Evolutionary conservation across 495 filamentous ascomycete species (phyloP).

Genomic region (Aspergillus affinis): DNA sequence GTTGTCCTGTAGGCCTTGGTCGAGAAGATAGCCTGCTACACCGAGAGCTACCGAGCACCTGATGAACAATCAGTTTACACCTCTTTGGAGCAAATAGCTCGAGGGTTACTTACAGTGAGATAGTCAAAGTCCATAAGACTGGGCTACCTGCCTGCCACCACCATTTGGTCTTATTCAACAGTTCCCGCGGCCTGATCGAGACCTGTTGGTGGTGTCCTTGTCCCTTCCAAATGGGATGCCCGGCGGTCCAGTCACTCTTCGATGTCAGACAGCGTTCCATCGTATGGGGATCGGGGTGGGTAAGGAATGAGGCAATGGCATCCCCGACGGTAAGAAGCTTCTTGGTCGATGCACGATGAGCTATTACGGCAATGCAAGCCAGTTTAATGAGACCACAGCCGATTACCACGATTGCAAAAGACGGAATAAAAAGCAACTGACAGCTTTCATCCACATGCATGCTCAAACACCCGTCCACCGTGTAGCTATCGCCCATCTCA

Average conservation of each 20-base stretch:
- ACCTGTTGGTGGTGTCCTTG: constrained; percentile 8
- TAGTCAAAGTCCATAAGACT: not conserved
- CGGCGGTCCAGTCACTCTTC: not conserved
- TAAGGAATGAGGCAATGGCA: constrained; percentile 28
- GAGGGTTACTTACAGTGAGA: not conserved
- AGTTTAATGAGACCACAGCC: constrained; percentile 18
- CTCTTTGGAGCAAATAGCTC: no score
- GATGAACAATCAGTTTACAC: not conserved
- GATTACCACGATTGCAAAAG: constrained; percentile 12
- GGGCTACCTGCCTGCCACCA: not conserved
- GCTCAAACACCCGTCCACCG: constrained; percentile 6
- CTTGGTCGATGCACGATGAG: not conserved
- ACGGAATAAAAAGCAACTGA: constrained; percentile 10
- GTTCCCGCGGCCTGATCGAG: constrained; percentile 7
- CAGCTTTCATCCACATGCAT: constrained; percentile 2
- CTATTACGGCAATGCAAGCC: not conserved
- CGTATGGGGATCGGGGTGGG: constrained; percentile 21
- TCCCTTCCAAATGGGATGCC: not conserved
- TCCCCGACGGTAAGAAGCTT: constrained; percentile 23
- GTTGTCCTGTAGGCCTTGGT: constrained; percentile 5
- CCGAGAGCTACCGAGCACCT: not conserved
- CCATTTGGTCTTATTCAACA: not conserved
- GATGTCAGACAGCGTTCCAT: constrained; percentile 20
- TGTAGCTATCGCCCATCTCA: not conserved
- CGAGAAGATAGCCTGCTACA: not conserved